Evolutionary conservation across 257 asterid genomes (phyloP).

Genomic region (Primulina eburnea): DNA sequence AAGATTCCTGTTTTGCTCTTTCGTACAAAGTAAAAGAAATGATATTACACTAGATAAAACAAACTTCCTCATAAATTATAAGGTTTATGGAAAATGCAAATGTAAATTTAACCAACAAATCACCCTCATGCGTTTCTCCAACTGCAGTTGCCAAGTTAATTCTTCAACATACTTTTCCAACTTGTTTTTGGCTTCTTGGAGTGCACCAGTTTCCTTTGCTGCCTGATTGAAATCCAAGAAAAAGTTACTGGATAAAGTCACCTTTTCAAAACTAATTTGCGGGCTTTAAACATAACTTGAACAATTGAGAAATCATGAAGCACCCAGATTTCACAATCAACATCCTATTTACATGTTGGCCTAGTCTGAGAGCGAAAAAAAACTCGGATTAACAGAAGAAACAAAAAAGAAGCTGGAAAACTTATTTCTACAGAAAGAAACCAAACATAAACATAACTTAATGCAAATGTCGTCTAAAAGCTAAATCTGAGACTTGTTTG

Average conservation of each 20-base stretch:
- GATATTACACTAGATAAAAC: conserved; percentile 1
- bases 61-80: conserved; percentile 20
- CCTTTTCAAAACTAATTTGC: conserved; percentile 7
- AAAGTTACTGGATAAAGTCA: neutral
- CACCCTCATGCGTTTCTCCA: conserved; percentile 79
- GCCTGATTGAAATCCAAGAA: conserved; percentile 46
- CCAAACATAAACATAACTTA: neutral
- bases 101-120: conserved; percentile 6
- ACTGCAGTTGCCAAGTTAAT: conserved; percentile 55
- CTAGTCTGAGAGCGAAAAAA: neutral
- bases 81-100: conserved; percentile 18
- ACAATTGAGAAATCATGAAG: neutral
- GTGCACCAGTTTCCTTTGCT: conserved; percentile 86
- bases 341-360: conserved; percentile 9
- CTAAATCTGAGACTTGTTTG: neutral
- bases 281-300: conserved; percentile 13
- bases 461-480: neutral
- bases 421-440: neutral
- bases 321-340: neutral
- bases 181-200: conserved; percentile 75
- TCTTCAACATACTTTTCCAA: conserved; percentile 79
- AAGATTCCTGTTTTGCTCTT: conserved; percentile 8
- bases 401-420: neutral
- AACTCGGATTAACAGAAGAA: neutral
- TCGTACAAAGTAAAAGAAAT: neutral